phyloP scores from a whole-genome alignment of 169 alveolate species.

The Plasmodium gallinaceum region DNA sequence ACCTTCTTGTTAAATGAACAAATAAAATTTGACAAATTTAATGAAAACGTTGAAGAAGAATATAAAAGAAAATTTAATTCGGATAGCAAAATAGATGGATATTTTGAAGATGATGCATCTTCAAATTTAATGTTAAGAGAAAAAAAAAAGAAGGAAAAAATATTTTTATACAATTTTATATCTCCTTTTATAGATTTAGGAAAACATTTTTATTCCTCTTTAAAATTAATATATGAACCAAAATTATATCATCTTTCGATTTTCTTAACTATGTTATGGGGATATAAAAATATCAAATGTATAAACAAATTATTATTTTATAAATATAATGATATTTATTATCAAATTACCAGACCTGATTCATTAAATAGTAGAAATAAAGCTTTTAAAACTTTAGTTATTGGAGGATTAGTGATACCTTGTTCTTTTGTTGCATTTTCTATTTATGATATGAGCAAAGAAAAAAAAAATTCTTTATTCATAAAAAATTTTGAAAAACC shows the following conservation, averaged over 20 bases:
- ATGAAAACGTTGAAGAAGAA: constrained; percentile 24
- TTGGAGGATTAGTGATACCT: constrained; percentile 55
- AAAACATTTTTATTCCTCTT: constrained; percentile 35
- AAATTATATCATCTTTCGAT: constrained; percentile 46
- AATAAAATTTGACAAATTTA: constrained; percentile 34
- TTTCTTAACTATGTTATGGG: constrained; percentile 43
- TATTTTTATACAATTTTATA: constrained; percentile 15
- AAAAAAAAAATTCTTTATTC: constrained; percentile 1
- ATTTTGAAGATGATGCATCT: constrained; percentile 21
- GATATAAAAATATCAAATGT: constrained; percentile 37
- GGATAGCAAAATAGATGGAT: constrained; percentile 6
- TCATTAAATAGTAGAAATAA: constrained; percentile 36
- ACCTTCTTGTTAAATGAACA: constrained; percentile 20
- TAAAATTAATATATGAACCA: constrained; percentile 52
- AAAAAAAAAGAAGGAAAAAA: constrained; percentile 6
- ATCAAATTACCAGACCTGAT: constrained; percentile 61
- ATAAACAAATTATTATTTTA: constrained; percentile 41
- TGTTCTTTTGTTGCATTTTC: constrained; percentile 26
- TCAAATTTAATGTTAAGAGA: neutral
- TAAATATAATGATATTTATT: constrained; percentile 54
- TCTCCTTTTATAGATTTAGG: constrained; percentile 43
- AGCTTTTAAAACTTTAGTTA: constrained; percentile 47
- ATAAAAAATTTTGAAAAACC: neutral
- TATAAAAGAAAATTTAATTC: constrained; percentile 14
- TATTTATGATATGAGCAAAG: constrained; percentile 30